A percentile compares a stretch with the other conserved stretches of the same genome.
Evolutionary conservation across 1,139 yeast genomes (phyloP).

Genomic region (Taiozyma onychis): DNA sequence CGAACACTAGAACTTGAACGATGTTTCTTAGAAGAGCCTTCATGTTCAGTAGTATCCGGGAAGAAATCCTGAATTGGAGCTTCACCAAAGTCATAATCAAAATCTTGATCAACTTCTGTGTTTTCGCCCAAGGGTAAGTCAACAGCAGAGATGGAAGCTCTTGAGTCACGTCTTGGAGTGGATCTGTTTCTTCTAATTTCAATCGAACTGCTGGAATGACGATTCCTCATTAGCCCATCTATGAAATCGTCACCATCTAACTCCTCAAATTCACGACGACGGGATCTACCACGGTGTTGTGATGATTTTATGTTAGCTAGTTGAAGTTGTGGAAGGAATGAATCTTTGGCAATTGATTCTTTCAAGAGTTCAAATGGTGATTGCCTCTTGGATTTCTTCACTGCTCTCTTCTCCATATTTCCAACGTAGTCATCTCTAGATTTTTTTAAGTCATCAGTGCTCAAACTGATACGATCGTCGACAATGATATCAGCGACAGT

Average conservation of each 20-base stretch:
- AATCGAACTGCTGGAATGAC: constrained; percentile 21
- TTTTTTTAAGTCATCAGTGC: constrained; percentile 18
- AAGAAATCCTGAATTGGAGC: not conserved
- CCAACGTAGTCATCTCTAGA: constrained; percentile 21
- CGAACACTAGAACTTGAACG: constrained; percentile 14
- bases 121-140: constrained; percentile 8
- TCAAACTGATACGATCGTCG: constrained; percentile 14
- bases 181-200: constrained; percentile 20
- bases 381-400: constrained; percentile 3
- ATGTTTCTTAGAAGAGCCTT: constrained; percentile 1
- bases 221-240: constrained; percentile 18
- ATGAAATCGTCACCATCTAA: constrained; percentile 18
- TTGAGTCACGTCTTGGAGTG: constrained; percentile 18
- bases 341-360: not conserved
- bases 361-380: not conserved
- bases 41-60: not conserved
- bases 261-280: not conserved
- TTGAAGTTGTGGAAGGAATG: constrained; percentile 4
- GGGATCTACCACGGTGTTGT: constrained; percentile 12
- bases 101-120: not conserved
- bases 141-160: constrained; percentile 20
- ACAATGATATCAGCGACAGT: constrained; percentile 2
- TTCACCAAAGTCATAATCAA: constrained; percentile 14
- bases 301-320: not conserved
- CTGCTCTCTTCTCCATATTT: constrained; percentile 10